Percentiles rank a stretch among this genome's conserved stretches.
phyloP scores from a whole-genome alignment of 2,329 filamentous ascomycete species.

The Aspergillus aculeatus region DNA sequence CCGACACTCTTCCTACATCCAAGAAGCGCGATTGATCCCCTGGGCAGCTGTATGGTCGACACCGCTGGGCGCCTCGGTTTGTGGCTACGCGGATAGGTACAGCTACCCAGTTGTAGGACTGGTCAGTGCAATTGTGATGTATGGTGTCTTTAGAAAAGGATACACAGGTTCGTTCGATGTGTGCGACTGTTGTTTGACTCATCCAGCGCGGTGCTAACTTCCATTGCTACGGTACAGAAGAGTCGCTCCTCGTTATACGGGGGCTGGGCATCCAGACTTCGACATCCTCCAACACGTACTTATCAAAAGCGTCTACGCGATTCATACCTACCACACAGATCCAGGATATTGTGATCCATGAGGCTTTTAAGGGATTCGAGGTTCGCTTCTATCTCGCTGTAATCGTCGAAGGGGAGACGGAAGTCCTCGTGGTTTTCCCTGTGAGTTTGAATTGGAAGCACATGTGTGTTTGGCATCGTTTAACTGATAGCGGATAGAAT shows the following conservation, averaged over 20 bases:
- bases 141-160: slow-evolving; percentile 47
- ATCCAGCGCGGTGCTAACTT: slow-evolving; percentile 12
- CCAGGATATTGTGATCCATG: slow-evolving; percentile 89
- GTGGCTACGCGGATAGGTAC: slow-evolving; percentile 38
- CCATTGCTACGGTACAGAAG: slow-evolving; percentile 57
- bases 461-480: not conserved
- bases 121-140: slow-evolving; percentile 42
- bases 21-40: slow-evolving; percentile 26
- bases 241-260: slow-evolving; percentile 83
- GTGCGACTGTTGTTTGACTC: not conserved
- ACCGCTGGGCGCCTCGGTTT: slow-evolving; percentile 31
- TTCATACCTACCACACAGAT: slow-evolving; percentile 92
- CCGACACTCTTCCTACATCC: slow-evolving; percentile 28
- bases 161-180: slow-evolving; percentile 49
- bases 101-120: slow-evolving; percentile 45
- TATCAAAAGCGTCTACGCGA: slow-evolving; percentile 61
- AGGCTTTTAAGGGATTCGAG: slow-evolving; percentile 90
- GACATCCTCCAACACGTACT: slow-evolving; percentile 66
- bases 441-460: slow-evolving; percentile 40
- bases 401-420: slow-evolving; percentile 82
- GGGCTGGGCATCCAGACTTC: slow-evolving; percentile 89
- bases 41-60: slow-evolving; percentile 37
- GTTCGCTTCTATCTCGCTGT: slow-evolving; percentile 87
- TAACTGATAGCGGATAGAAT: slow-evolving; percentile 39
- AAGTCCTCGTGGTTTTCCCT: slow-evolving; percentile 94